These are phyloP conservation scores for Tolypocladium tropicale DNA, from an alignment of 2,329 filamentous ascomycete genomes.

Conservation along the genomic window DNA sequence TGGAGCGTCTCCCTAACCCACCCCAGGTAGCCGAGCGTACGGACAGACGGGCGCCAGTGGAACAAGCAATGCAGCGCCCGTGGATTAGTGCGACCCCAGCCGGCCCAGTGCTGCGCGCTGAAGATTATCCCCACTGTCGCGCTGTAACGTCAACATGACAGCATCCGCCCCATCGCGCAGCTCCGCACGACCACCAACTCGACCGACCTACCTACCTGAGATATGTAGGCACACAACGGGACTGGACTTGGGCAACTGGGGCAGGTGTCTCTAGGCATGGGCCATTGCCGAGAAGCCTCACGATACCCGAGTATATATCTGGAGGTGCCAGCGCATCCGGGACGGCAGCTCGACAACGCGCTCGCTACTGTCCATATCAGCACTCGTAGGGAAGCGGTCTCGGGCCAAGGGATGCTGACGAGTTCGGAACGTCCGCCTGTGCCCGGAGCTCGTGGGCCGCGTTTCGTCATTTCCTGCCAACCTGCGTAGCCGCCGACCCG, in stretches of 20 bases:
- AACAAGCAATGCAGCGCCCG: neutral
- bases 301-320: no score
- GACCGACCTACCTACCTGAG: no score
- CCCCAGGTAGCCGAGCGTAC: no score
- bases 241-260: no score
- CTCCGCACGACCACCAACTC: neutral
- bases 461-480: neutral
- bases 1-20: no score
- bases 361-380: no score
- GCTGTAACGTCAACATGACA: neutral
- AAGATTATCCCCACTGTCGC: neutral
- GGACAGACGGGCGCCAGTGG: neutral
- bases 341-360: neutral
- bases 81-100: neutral
- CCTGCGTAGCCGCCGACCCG: neutral
- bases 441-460: neutral
- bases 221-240: no score
- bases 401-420: neutral
- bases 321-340: no score
- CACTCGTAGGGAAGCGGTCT: neutral
- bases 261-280: no score
- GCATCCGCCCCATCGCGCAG: neutral
- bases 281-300: no score
- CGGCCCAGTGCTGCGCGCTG: neutral
- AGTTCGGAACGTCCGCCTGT: neutral